These are phyloP conservation scores for Angomonas desouzai DNA, from an alignment of 208 protist species.

Conservation along the genomic window DNA sequence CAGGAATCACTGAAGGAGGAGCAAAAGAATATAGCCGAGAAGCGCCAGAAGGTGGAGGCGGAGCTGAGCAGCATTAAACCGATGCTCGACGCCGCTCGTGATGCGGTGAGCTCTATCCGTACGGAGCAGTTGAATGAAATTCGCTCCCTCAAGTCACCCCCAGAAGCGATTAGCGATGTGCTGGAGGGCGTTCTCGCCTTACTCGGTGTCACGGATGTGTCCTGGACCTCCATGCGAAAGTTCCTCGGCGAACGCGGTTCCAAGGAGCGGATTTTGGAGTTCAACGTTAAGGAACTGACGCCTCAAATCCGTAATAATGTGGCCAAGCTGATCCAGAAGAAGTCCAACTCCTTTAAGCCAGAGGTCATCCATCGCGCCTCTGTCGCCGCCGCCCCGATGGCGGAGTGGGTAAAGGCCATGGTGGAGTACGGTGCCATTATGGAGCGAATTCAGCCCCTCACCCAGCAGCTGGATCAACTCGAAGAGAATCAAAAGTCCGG, in stretches of 20 bases:
- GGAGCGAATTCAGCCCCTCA: slow-evolving; percentile 87
- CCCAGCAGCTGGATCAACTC: slow-evolving; percentile 75
- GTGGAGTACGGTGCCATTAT: slow-evolving; percentile 94
- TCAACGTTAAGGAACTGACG: slow-evolving; percentile 93
- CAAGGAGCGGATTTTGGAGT: slow-evolving; percentile 95
- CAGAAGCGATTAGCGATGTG: slow-evolving; percentile 94
- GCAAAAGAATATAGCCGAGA: slow-evolving; percentile 75
- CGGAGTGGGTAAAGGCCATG: slow-evolving; percentile 96
- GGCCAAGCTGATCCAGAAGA: slow-evolving; percentile 82
- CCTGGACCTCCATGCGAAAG: slow-evolving; percentile 96
- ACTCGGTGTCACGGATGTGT: slow-evolving; percentile 93
- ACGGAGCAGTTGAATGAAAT: slow-evolving; percentile 96
- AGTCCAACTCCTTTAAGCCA: slow-evolving; percentile 90
- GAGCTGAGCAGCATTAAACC: slow-evolving; percentile 93
- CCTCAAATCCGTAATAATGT: slow-evolving; percentile 77
- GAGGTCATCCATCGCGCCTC: slow-evolving; percentile 90
- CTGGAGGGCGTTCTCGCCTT: slow-evolving; percentile 95
- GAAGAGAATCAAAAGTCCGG: slow-evolving; percentile 71
- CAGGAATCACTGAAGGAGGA: slow-evolving; percentile 86
- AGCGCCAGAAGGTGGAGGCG: slow-evolving; percentile 85
- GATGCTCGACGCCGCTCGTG: slow-evolving; percentile 91
- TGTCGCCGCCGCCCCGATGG: slow-evolving; percentile 94
- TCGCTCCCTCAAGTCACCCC: slow-evolving; percentile 91
- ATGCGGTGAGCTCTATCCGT: slow-evolving; percentile 93
- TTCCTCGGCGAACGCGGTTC: slow-evolving; percentile 92